These are phyloP conservation scores for Botrytis elliptica DNA, from an alignment of 2,329 filamentous ascomycete genomes.

Conservation along the genomic window DNA sequence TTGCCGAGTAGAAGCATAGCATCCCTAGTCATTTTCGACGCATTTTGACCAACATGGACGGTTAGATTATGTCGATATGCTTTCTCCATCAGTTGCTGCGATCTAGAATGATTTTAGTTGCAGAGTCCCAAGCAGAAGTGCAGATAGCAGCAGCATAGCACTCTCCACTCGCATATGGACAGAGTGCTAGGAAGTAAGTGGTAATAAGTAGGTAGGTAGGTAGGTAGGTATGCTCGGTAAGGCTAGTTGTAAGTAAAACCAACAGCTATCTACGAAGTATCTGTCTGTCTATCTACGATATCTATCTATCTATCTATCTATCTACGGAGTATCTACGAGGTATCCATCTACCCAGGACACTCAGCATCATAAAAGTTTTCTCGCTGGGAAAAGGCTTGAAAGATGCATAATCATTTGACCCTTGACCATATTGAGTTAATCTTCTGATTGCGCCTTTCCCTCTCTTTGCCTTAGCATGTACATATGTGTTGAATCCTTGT, in stretches of 20 bases:
- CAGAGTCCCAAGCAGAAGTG: neutral
- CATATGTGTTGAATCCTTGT: neutral
- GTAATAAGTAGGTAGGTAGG: neutral
- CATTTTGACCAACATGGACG: neutral
- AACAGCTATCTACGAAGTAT: neutral
- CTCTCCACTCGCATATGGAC: neutral
- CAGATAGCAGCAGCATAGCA: neutral
- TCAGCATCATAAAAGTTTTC: neutral
- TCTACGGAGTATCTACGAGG: no score
- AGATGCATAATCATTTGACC: slow-evolving; percentile 8
- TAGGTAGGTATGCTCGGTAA: neutral
- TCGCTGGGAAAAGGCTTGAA: neutral
- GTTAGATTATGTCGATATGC: neutral
- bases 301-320: neutral
- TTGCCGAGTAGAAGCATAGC: neutral
- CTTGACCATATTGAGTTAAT: slow-evolving; percentile 16
- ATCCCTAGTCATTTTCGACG: neutral
- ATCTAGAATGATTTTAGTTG: slow-evolving; percentile 7
- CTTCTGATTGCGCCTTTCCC: neutral
- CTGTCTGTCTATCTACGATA: no score
- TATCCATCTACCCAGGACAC: neutral
- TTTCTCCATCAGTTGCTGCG: neutral
- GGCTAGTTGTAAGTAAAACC: neutral
- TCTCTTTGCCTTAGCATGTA: neutral
- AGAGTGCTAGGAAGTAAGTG: neutral